phyloP scores from a whole-genome alignment of 305 asterid species.

The Solanum hybrid region DNA sequence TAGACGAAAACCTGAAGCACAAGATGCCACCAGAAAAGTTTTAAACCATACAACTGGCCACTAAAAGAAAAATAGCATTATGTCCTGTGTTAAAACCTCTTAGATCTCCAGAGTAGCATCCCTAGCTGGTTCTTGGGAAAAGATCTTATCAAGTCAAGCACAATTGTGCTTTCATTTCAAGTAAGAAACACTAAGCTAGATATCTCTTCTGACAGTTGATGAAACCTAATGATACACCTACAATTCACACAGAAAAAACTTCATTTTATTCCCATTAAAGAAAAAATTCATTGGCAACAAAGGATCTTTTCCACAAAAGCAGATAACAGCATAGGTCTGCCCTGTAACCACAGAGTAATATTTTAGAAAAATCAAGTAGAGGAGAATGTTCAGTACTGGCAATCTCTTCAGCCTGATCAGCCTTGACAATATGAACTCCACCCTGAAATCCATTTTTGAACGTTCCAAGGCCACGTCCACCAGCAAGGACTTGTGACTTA shows the following conservation, averaged over 20 bases:
- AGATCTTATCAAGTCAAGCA: neutral
- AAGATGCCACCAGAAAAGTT: neutral
- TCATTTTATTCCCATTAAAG: neutral
- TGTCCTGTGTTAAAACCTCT: neutral
- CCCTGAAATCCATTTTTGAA: constrained; percentile 90
- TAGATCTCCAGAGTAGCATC: neutral
- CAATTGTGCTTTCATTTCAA: neutral
- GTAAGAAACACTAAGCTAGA: neutral
- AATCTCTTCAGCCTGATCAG: constrained; percentile 69
- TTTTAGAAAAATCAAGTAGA: neutral
- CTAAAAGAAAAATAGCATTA: neutral
- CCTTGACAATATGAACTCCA: constrained; percentile 88
- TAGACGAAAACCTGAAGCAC: neutral
- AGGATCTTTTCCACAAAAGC: neutral
- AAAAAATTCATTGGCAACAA: neutral
- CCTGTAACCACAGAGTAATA: neutral
- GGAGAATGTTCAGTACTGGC: constrained; percentile 44
- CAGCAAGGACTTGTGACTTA: constrained; percentile 94
- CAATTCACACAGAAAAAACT: neutral
- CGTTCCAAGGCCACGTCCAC: constrained; percentile 91
- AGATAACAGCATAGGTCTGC: neutral
- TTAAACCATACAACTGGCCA: neutral
- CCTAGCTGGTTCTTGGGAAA: neutral
- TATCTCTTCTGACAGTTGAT: neutral
- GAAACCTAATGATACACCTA: neutral